Percentiles rank a stretch among this genome's conserved stretches.
These are phyloP conservation scores for Rubroshorea leprosula DNA, from an alignment of 345 rosid genomes.

Conservation along the genomic window DNA sequence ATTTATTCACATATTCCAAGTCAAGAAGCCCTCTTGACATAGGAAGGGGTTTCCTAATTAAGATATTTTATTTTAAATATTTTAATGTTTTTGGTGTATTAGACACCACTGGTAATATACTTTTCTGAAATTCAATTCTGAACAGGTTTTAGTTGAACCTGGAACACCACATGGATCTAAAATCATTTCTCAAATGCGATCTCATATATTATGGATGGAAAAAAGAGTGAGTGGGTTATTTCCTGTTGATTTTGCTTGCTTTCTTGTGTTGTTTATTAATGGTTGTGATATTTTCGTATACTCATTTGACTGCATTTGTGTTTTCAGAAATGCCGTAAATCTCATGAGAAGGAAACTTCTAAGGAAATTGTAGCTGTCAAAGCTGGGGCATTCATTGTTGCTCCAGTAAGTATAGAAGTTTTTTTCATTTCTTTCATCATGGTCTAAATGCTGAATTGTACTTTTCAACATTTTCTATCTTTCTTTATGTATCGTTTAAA, in stretches of 20 bases:
- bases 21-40: too few species aligned
- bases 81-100: not conserved
- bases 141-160: conserved; percentile 84
- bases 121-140: conserved; percentile 7
- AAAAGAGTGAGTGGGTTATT: conserved; percentile 69
- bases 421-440: not conserved
- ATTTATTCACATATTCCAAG: not conserved
- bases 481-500: conserved; percentile 14
- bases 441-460: not conserved
- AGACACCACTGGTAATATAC: too few species aligned
- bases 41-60: too few species aligned
- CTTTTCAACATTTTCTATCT: not conserved
- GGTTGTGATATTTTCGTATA: not conserved
- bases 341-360: conserved; percentile 31
- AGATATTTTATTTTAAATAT: too few species aligned
- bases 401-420: conserved; percentile 65
- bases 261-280: conserved; percentile 6
- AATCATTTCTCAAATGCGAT: conserved; percentile 90
- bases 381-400: conserved; percentile 75
- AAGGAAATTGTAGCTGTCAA: conserved; percentile 54
- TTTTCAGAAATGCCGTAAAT: conserved; percentile 63
- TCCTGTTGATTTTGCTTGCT: not conserved
- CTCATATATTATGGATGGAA: conserved; percentile 97
- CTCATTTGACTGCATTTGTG: conserved; percentile 13
- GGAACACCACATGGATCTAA: conserved; percentile 93